Evolutionary conservation across 2,329 filamentous ascomycete species (phyloP).

Genomic region (Colletotrichum chlorophyti): DNA sequence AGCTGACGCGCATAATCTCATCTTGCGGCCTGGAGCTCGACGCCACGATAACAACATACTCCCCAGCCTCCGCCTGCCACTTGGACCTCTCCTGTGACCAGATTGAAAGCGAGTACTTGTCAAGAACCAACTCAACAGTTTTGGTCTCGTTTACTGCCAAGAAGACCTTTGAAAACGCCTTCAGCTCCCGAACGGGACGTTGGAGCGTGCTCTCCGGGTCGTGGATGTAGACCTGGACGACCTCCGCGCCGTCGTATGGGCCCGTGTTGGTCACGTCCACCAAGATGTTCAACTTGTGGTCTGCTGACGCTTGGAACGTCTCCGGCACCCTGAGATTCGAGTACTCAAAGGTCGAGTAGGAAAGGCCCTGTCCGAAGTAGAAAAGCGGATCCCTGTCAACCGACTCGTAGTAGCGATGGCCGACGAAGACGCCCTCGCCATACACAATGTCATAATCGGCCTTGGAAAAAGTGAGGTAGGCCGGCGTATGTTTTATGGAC

Average conservation of each 20-base stretch:
- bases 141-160: constrained; percentile 65
- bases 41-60: constrained; percentile 65
- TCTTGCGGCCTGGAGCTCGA: constrained; percentile 23
- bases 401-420: constrained; percentile 82
- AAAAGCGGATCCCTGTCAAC: constrained; percentile 71
- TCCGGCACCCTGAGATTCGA: constrained; percentile 55
- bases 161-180: constrained; percentile 70
- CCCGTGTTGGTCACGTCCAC: constrained; percentile 23
- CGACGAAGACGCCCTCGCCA: constrained; percentile 81
- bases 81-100: constrained; percentile 72
- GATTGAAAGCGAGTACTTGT: constrained; percentile 52
- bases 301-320: constrained; percentile 29
- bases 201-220: constrained; percentile 50
- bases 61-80: constrained; percentile 72
- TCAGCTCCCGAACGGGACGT: constrained; percentile 66
- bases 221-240: constrained; percentile 65
- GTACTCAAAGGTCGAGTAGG: constrained; percentile 74
- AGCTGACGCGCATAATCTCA: constrained; percentile 13
- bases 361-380: constrained; percentile 81
- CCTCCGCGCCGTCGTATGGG: constrained; percentile 32
- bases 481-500: constrained; percentile 72
- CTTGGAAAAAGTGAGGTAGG: constrained; percentile 75
- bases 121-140: constrained; percentile 55
- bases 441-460: constrained; percentile 78
- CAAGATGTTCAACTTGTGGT: constrained; percentile 49